Base-by-base conservation (phyloP, 148 eudicot species). In the Vaccinium vitisidaea region DNA sequence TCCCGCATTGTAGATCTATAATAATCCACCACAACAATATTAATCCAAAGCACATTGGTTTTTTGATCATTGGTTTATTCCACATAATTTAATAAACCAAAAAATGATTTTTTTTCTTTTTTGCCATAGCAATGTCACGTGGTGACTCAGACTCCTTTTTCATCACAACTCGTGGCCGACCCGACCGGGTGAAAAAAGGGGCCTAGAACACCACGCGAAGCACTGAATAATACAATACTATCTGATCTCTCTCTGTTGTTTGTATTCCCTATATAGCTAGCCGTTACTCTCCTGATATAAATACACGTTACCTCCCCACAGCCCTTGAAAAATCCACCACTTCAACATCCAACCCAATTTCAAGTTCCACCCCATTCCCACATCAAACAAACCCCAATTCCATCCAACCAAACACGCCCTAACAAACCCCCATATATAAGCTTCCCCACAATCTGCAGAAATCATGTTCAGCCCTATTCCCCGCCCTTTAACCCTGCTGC, bases 331-430 rank as follows among this genome's bases (percentile, higher is more conserved):
- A 82, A 49, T 10, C 78, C 84, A 18, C 78, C 84, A 27, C 77
- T 58, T 52, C 67, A 25, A 16, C 77, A 27, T 0, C 84, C 84
- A 82, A 82, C 61, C 84, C 84, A 16, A 36, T 6, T 74, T 39
- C 84, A 55, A 18, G 16, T 59, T 48, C 9, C 54, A 18, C 14
- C 83, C 36, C 21, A 8, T 25, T 59, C 27, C 71, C 52, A 25
- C 15, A 61, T 8, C 48, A 48, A n/a, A 21, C 10, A 5, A 43
- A 18, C 32, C 79, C 49, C 71, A 75, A 82, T 52, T 82, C 77
- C 84, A 50, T 19, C 78, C 84, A 82, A 75, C 78, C 84, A 82
- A 52, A 82, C 84, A 82, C 61, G 78, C 77, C 71, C 77, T 67
- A 1, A 39, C 8, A 74, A 1, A 5, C 70, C 53, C 18, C 1